phyloP scores from a whole-genome alignment of 2,329 filamentous ascomycete genomes.

The Magnaporthiopsis rhizophila region DNA sequence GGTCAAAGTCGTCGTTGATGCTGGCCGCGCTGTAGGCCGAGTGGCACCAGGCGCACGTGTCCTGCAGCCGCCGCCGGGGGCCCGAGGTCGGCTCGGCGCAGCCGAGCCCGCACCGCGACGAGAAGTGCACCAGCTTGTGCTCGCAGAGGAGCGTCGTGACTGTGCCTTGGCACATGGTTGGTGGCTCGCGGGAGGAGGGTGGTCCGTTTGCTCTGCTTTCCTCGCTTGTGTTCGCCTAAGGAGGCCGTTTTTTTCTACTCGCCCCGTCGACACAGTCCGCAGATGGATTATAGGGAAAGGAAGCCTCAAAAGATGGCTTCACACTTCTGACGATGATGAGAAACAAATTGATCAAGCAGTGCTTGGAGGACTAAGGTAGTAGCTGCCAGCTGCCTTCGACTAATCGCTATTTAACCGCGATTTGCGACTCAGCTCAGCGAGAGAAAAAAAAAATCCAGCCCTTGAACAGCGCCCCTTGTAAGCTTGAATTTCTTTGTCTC shows the following conservation, averaged over 20 bases:
- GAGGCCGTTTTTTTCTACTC: not conserved
- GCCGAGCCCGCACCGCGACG: not conserved
- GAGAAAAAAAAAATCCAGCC: not conserved
- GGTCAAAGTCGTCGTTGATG: conserved; percentile 4
- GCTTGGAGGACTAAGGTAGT: not conserved
- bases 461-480: not conserved
- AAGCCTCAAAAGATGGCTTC: not conserved
- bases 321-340: not conserved
- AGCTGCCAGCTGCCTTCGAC: not conserved
- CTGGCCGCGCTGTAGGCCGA: not conserved
- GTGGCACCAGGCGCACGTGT: conserved; percentile 6
- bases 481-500: not conserved
- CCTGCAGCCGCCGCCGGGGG: not conserved
- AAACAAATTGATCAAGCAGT: not conserved
- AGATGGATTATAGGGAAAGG: not conserved
- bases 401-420: not conserved
- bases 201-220: not conserved
- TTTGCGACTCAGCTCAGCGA: not conserved
- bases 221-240: not conserved
- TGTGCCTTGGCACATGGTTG: conserved; percentile 2
- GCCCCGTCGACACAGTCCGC: not conserved
- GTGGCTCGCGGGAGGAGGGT: not conserved
- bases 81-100: not conserved
- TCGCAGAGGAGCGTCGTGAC: conserved; percentile 3
- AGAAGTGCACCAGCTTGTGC: conserved; percentile 3